Percentiles rank a stretch among this genome's conserved stretches.
Conservation (phyloP, 768 basidiomycete genomes). For the Boletellus ananas region DNA sequence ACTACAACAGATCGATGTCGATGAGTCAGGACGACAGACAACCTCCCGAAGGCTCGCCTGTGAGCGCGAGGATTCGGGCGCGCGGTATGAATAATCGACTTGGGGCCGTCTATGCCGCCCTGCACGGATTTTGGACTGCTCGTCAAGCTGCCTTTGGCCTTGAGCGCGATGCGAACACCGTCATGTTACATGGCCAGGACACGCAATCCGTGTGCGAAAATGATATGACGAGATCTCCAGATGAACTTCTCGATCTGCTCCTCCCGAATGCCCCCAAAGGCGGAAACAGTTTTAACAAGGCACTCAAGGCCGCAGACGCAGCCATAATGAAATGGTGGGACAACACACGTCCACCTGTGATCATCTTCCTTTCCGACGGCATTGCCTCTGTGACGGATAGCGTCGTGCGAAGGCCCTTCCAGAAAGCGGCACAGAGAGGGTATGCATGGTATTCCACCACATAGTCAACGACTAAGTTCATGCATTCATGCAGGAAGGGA, state of each 20-base stretch:
- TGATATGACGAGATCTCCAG: conserved; percentile 41
- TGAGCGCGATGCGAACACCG: conserved; percentile 51
- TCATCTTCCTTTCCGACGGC: conserved; percentile 59
- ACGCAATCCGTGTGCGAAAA: conserved; percentile 36
- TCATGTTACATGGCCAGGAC: conserved; percentile 50
- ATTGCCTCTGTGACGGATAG: conserved; percentile 37
- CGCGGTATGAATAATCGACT: conserved; percentile 47
- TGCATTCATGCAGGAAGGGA: conserved; percentile 38
- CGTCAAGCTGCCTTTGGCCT: conserved; percentile 36
- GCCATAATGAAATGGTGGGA: conserved; percentile 45
- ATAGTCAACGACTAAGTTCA: not conserved
- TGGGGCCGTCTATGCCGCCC: conserved; percentile 52
- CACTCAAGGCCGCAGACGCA: conserved; percentile 35
- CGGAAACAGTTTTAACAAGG: conserved; percentile 42
- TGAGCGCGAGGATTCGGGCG: conserved; percentile 27
- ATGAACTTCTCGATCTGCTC: conserved; percentile 41
- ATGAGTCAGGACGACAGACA: conserved; percentile 41
- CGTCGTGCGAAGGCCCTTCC: conserved; percentile 36
- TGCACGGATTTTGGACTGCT: conserved; percentile 53
- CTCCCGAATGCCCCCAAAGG: conserved; percentile 33
- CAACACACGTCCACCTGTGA: conserved; percentile 42
- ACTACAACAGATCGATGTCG: conserved; percentile 54
- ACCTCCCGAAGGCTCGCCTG: conserved; percentile 40
- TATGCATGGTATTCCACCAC: conserved; percentile 11
- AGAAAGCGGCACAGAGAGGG: conserved; percentile 38